Evolutionary conservation across 352 stramenopile species (phyloP).

Genomic region (Pythium angustatum): DNA sequence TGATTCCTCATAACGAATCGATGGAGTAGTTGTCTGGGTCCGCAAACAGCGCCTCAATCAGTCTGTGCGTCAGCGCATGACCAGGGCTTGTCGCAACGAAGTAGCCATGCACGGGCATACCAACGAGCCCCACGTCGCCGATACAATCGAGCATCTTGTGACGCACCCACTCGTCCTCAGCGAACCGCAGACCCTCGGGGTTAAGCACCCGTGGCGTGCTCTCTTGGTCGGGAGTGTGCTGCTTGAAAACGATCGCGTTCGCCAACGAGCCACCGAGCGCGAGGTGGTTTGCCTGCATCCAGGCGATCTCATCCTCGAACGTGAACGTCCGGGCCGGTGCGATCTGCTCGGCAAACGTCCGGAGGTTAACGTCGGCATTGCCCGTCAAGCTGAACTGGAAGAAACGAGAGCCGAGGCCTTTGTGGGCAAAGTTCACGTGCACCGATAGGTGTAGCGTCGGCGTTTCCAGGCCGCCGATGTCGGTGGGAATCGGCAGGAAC

Average conservation of each 20-base stretch:
- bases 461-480: constrained; percentile 14
- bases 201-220: constrained; percentile 37
- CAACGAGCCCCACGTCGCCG: constrained; percentile 58
- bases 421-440: constrained; percentile 73
- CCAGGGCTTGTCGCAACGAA: constrained; percentile 70
- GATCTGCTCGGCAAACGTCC: constrained; percentile 38
- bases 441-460: constrained; percentile 56
- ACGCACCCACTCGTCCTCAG: constrained; percentile 58
- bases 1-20: too few species aligned
- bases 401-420: constrained; percentile 45
- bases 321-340: constrained; percentile 69
- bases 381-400: constrained; percentile 41
- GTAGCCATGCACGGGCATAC: constrained; percentile 58
- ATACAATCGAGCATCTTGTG: constrained; percentile 80
- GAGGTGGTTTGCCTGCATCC: constrained; percentile 54
- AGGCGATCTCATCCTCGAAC: constrained; percentile 69
- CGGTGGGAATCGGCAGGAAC: constrained; percentile 51
- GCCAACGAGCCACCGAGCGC: constrained; percentile 59
- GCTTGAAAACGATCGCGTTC: constrained; percentile 68
- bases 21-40: constrained; percentile 46
- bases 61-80: constrained; percentile 59
- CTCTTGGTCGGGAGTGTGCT: not conserved
- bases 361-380: constrained; percentile 34
- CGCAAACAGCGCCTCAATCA: constrained; percentile 52
- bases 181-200: constrained; percentile 49